A percentile compares a stretch with the other conserved stretches of the same genome.
Evolutionary conservation across 371 early-diverging fungal species (phyloP).

Genomic region (Mortierella sp.): DNA sequence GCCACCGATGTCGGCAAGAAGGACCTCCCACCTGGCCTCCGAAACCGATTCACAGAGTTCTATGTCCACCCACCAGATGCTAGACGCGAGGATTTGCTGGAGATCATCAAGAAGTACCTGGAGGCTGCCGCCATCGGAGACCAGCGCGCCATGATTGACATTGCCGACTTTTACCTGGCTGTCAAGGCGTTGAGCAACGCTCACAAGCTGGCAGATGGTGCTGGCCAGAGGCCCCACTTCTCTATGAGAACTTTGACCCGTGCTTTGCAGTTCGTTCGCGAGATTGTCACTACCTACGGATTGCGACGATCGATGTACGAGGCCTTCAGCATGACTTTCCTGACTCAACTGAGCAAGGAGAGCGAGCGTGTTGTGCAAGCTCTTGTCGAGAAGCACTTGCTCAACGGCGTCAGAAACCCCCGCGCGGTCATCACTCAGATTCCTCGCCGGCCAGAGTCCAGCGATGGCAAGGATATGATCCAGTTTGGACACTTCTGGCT

Average conservation of each 20-base stretch:
- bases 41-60: slow-evolving; percentile 95
- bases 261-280: slow-evolving; percentile 86
- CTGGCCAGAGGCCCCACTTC: slow-evolving; percentile 92
- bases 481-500: slow-evolving; percentile 93
- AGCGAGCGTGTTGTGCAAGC: slow-evolving; percentile 73
- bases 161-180: slow-evolving; percentile 89
- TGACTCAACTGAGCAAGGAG: slow-evolving; percentile 89
- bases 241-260: slow-evolving; percentile 96
- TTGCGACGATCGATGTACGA: slow-evolving; percentile 90
- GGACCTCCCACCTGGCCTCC: slow-evolving; percentile 93
- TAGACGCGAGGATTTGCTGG: slow-evolving; percentile 83
- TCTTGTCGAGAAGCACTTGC: slow-evolving; percentile 74
- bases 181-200: slow-evolving; percentile 80
- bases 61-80: slow-evolving; percentile 95
- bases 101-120: slow-evolving; percentile 87
- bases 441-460: slow-evolving; percentile 71
- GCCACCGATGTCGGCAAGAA: slow-evolving; percentile 99
- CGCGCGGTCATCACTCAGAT: slow-evolving; percentile 71
- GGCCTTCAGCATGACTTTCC: slow-evolving; percentile 95
- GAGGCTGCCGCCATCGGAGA: slow-evolving; percentile 66
- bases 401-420: slow-evolving; percentile 76
- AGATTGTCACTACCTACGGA: slow-evolving; percentile 82
- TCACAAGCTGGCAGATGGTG: slow-evolving; percentile 91
- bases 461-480: slow-evolving; percentile 66
- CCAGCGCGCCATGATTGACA: slow-evolving; percentile 76